Percentiles rank a stretch among this genome's conserved stretches.
These are phyloP conservation scores for Nicotiana tabacum DNA, from an alignment of 257 asterid genomes.

Conservation along the genomic window DNA sequence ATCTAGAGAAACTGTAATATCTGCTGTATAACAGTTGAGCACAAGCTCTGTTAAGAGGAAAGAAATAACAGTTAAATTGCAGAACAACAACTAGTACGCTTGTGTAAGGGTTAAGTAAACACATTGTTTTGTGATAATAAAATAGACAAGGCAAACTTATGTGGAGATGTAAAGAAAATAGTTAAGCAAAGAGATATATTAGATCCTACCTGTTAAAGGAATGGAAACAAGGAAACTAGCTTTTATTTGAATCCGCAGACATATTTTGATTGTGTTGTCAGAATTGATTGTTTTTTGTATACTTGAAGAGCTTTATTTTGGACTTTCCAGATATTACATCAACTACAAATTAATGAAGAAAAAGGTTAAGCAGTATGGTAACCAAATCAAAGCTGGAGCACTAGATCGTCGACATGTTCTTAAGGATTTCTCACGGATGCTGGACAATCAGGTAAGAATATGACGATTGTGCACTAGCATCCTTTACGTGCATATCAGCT, in stretches of 20 bases:
- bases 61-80: background rate
- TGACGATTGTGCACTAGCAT: background rate
- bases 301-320: slow-evolving; percentile 7
- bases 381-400: slow-evolving; percentile 65
- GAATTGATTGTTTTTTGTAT: background rate
- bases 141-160: background rate
- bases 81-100: background rate
- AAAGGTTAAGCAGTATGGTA: slow-evolving; percentile 68
- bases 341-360: slow-evolving; percentile 97
- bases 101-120: background rate
- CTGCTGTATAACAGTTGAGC: background rate
- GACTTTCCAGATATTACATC: slow-evolving; percentile 71
- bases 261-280: background rate
- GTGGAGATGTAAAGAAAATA: background rate
- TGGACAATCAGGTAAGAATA: slow-evolving; percentile 72
- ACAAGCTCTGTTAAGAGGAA: background rate
- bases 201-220: background rate
- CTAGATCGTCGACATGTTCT: slow-evolving; percentile 70
- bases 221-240: background rate
- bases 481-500: background rate
- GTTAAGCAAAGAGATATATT: background rate
- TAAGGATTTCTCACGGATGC: slow-evolving; percentile 89
- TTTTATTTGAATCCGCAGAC: background rate
- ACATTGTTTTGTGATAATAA: background rate
- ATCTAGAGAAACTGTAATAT: background rate